phyloP scores from a whole-genome alignment of 2,329 filamentous ascomycete genomes.

The Botrytis cinerea region DNA sequence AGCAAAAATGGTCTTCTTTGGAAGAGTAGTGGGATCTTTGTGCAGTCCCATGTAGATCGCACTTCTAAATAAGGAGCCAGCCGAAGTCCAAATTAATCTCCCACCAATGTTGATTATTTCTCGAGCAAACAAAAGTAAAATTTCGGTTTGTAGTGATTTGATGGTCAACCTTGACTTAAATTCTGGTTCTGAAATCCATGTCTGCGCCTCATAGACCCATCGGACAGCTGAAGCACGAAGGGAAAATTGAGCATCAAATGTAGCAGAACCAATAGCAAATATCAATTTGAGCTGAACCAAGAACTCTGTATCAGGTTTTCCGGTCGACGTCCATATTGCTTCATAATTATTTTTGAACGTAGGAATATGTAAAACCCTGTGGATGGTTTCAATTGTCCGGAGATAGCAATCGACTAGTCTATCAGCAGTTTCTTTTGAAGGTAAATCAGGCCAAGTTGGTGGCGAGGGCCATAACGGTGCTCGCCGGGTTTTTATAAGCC shows the following conservation, averaged over 20 bases:
- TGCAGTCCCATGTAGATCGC: conserved; percentile 55
- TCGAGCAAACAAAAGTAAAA: conserved; percentile 49
- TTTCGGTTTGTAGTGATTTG: conserved; percentile 51
- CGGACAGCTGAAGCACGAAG: conserved; percentile 51
- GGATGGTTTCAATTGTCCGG: conserved; percentile 49
- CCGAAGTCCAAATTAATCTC: conserved; percentile 52
- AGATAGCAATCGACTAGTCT: conserved; percentile 53
- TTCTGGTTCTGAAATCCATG: conserved; percentile 55
- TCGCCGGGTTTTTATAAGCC: conserved; percentile 53
- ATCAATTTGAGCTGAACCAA: conserved; percentile 59
- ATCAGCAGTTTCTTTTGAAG: conserved; percentile 49
- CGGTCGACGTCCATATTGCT: conserved; percentile 48
- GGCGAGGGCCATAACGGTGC: conserved; percentile 51
- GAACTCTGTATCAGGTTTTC: conserved; percentile 47
- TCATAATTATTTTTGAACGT: conserved; percentile 53
- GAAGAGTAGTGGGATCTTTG: conserved; percentile 48
- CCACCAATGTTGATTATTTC: conserved; percentile 46
- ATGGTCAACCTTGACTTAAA: conserved; percentile 55
- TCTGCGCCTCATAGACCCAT: conserved; percentile 60
- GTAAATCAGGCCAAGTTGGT: conserved; percentile 47
- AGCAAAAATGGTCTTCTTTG: conserved; percentile 41
- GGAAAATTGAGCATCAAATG: conserved; percentile 53
- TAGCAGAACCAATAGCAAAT: conserved; percentile 56
- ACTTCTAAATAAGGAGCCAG: conserved; percentile 48
- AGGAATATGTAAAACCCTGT: conserved; percentile 55